phyloP scores from a whole-genome alignment of 2,329 filamentous ascomycete genomes.

The Aspergillus transmontanensis region DNA sequence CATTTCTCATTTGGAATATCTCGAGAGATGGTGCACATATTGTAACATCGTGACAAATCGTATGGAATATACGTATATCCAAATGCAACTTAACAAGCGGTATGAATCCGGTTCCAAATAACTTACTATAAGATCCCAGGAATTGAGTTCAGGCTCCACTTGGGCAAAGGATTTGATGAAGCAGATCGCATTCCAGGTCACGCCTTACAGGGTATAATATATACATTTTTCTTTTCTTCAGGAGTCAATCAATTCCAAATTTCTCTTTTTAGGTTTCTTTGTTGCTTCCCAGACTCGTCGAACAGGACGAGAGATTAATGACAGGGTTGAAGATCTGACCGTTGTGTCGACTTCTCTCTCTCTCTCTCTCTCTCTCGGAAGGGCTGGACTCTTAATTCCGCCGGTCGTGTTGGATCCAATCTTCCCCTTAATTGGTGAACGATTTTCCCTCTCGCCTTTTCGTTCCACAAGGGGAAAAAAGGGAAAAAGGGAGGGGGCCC shows the following conservation, averaged over 20 bases:
- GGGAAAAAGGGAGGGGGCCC: neutral
- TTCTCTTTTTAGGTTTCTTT: neutral
- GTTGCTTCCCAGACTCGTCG: neutral
- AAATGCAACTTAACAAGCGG: too few species aligned
- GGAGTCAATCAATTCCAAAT: neutral
- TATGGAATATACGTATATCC: too few species aligned
- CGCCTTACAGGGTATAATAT: neutral
- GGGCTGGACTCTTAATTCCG: neutral
- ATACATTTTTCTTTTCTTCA: neutral
- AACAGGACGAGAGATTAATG: neutral
- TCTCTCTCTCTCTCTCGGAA: constrained; percentile 3
- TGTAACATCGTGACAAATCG: too few species aligned
- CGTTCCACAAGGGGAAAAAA: neutral
- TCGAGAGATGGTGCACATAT: too few species aligned
- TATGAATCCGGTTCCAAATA: neutral
- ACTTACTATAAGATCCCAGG: neutral
- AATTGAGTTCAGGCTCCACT: neutral
- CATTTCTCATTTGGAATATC: too few species aligned
- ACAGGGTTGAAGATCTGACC: neutral
- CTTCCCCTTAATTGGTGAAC: neutral
- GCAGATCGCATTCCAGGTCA: neutral
- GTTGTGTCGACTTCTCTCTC: neutral
- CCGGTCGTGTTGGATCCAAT: neutral
- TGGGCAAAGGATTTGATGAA: neutral
- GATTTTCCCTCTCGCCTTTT: constrained; percentile 5